Base-by-base conservation (phyloP, 768 basidiomycete genomes). In the Podaxis sp. region DNA sequence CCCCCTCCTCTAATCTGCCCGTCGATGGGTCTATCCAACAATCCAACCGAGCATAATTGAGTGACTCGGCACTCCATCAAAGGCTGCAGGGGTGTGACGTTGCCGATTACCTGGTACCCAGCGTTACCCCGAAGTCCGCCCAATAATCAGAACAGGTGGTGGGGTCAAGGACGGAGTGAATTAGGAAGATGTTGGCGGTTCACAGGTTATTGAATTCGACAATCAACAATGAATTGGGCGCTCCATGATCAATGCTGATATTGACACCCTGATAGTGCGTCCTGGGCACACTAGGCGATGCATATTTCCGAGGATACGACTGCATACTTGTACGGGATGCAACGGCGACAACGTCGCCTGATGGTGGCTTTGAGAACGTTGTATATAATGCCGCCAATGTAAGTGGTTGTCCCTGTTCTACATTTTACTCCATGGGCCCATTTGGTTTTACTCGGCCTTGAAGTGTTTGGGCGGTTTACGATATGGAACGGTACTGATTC, bases 291-390 rank as follows among this genome's bases (percentile, higher is more conserved):
- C 67, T 89, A 33, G 78, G 82, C 6, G 87, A 88, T 64, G 83
- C 86, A 4, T 87, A 87, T 70, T 88, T 76, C 72, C 78, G 80
- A 42, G 88, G 87, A 12, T 88, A 88, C 68, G 87, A 88, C 66
- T 84, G 83, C 66, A 75, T 89, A 59, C 70, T 86, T 7, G 75
- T 89, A 8, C 70, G 79, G 58, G 88, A 89, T 66, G 79, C 78
- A 56, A 84, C 81, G 17, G 88, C 84, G n/a, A 89, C 88, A 4
- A 84, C 85, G 2, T 85, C 85, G 7, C 86, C 87, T 1, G 84
- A 84, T 33, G 84, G 84, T 33, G 86, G 80, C 4, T 75, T 82
- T 54, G 82, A 83, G 64, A 89, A 82, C 64, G 77, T 88, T 5
- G 70, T 85, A n/a, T 76, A 86, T 65, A 89, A 89, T 67, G 73